Conservation (phyloP, 306 rosid species). For the Cicer bijugum region DNA sequence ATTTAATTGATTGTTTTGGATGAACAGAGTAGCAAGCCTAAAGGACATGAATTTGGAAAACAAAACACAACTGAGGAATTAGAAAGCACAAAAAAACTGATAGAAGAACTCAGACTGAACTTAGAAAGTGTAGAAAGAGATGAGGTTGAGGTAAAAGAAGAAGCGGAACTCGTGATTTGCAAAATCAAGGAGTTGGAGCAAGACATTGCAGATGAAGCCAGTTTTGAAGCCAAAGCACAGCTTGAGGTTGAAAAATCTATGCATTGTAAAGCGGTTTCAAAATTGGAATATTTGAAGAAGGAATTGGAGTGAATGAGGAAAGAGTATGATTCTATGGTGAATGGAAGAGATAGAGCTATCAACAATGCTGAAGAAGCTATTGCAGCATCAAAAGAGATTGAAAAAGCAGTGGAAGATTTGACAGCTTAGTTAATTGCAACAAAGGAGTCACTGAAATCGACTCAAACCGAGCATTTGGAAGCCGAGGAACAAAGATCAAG, state of each 20-base stretch:
- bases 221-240: conserved; percentile 80
- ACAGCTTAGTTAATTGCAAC: conserved; percentile 69
- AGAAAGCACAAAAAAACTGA: conserved; percentile 72
- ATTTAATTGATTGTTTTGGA: conserved; percentile 14
- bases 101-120: conserved; percentile 67
- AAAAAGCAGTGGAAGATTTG: conserved; percentile 73
- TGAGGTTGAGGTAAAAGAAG: conserved; percentile 70
- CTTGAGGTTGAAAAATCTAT: conserved; percentile 73
- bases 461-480: conserved; percentile 60
- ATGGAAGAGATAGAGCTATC: conserved; percentile 63
- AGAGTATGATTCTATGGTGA: conserved; percentile 67
- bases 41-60: conserved; percentile 67
- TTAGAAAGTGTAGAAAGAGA: conserved; percentile 76
- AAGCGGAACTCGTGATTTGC: conserved; percentile 64
- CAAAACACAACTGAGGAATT: conserved; percentile 74
- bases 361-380: conserved; percentile 73
- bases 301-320: conserved; percentile 64
- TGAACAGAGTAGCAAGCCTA: conserved; percentile 70
- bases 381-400: conserved; percentile 74
- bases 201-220: conserved; percentile 81
- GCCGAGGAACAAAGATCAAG: conserved; percentile 71
- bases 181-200: conserved; percentile 90
- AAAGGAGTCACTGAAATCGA: conserved; percentile 69
- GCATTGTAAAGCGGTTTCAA: conserved; percentile 63
- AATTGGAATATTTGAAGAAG: conserved; percentile 60